These are phyloP conservation scores for Cystobasidium sp. DNA, from an alignment of 1,284 basidiomycete genomes.

Conservation along the genomic window DNA sequence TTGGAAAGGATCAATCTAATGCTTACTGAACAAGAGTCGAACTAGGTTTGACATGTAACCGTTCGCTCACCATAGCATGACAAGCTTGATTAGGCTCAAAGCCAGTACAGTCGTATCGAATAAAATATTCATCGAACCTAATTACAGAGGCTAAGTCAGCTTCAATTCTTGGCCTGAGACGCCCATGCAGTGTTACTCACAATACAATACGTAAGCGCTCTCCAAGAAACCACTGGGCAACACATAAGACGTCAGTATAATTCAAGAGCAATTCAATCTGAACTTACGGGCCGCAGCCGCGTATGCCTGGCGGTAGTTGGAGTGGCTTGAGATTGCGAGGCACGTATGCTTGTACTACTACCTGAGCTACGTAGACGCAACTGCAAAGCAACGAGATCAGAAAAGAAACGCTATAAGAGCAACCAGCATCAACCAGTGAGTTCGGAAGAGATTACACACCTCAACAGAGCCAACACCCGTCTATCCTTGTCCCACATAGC, in stretches of 20 bases:
- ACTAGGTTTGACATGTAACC: neutral
- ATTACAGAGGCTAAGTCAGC: neutral
- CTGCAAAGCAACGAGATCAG: neutral
- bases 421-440: neutral
- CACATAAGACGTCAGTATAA: neutral
- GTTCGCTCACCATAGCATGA: neutral
- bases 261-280: neutral
- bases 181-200: neutral
- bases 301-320: neutral
- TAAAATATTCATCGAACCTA: neutral
- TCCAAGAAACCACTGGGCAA: neutral
- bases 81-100: slow-evolving; percentile 11
- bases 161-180: neutral
- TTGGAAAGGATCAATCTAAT: neutral
- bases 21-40: neutral
- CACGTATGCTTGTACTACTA: slow-evolving; percentile 3
- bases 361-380: neutral
- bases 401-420: neutral
- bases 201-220: slow-evolving; percentile 1
- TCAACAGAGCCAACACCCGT: neutral
- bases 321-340: slow-evolving; percentile 5
- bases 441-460: neutral
- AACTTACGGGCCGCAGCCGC: neutral
- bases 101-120: slow-evolving; percentile 5
- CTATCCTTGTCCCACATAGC: slow-evolving; percentile 12